phyloP scores from a whole-genome alignment of 768 basidiomycete genomes.

The Lyophyllum shimeji region DNA sequence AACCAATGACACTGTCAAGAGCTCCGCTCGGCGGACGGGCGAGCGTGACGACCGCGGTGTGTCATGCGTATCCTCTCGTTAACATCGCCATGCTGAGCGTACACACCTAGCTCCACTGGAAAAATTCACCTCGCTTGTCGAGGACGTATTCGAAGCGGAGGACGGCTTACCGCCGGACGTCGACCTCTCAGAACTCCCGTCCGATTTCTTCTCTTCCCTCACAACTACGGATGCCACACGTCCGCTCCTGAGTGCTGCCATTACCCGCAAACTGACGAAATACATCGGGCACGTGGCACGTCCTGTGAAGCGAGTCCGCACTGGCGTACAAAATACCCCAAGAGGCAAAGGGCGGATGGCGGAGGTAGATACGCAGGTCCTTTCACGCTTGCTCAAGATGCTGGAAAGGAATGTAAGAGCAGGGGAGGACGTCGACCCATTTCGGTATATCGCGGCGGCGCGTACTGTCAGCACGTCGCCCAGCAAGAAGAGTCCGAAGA shows the following conservation, averaged over 20 bases:
- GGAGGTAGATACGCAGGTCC: conserved; percentile 60
- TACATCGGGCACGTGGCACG: conserved; percentile 66
- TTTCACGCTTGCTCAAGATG: conserved; percentile 71
- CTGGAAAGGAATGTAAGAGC: conserved; percentile 77
- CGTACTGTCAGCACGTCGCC: conserved; percentile 34
- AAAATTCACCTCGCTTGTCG: conserved; percentile 72
- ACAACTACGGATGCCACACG: conserved; percentile 51
- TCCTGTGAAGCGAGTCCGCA: conserved; percentile 66
- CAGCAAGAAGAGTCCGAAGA: conserved; percentile 50
- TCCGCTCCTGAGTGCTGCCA: conserved; percentile 56
- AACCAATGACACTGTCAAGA: conserved; percentile 37
- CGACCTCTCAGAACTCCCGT: conserved; percentile 48
- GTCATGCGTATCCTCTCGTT: conserved; percentile 12
- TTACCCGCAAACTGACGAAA: conserved; percentile 70
- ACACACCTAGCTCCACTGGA: conserved; percentile 58
- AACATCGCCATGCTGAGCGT: background rate
- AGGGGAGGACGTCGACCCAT: conserved; percentile 76
- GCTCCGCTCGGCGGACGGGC: conserved; percentile 60
- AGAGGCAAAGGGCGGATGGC: conserved; percentile 57
- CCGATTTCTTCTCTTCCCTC: conserved; percentile 63
- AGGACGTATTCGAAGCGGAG: conserved; percentile 84
- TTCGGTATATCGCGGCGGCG: conserved; percentile 35
- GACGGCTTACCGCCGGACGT: conserved; percentile 65
- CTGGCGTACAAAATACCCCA: conserved; percentile 43
- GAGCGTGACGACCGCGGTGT: conserved; percentile 77